Evolutionary conservation across 1,284 basidiomycete species (phyloP).

Genomic region (Pholiota adiposa): DNA sequence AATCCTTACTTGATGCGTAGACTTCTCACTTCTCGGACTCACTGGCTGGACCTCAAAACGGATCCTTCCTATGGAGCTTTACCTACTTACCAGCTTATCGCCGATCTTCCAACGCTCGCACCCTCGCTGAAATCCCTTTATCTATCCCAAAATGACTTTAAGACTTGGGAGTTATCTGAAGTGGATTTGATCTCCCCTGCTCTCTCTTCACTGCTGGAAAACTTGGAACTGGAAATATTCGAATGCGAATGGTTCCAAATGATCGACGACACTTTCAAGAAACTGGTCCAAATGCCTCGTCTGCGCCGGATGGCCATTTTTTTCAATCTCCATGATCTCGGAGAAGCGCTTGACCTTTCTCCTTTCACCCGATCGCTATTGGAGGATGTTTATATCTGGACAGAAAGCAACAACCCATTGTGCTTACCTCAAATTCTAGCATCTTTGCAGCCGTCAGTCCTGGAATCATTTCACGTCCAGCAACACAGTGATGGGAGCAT

Average conservation of each 20-base stretch:
- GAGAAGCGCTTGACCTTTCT: background rate
- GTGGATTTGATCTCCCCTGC: background rate
- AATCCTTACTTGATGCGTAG: conserved; percentile 8
- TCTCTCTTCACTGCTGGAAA: background rate
- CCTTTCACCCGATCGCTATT: background rate
- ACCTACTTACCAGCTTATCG: background rate
- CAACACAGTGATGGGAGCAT: background rate
- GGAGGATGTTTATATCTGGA: background rate
- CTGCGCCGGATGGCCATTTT: conserved; percentile 1
- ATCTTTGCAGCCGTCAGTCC: background rate
- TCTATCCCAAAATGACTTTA: background rate
- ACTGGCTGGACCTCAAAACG: background rate
- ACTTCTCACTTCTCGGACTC: background rate
- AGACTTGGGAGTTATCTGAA: background rate
- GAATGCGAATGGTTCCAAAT: conserved; percentile 13
- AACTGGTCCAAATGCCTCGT: background rate
- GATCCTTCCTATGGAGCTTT: background rate
- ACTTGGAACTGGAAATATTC: conserved; percentile 12
- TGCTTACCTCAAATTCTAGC: background rate
- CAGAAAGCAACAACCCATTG: background rate
- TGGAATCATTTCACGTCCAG: background rate
- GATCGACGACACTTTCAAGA: background rate
- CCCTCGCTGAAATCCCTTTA: conserved; percentile 1
- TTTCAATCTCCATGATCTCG: background rate
- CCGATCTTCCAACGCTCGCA: background rate